Base-by-base conservation (phyloP, 441 rosid genomes). In the Arabidopsis hybrid region DNA sequence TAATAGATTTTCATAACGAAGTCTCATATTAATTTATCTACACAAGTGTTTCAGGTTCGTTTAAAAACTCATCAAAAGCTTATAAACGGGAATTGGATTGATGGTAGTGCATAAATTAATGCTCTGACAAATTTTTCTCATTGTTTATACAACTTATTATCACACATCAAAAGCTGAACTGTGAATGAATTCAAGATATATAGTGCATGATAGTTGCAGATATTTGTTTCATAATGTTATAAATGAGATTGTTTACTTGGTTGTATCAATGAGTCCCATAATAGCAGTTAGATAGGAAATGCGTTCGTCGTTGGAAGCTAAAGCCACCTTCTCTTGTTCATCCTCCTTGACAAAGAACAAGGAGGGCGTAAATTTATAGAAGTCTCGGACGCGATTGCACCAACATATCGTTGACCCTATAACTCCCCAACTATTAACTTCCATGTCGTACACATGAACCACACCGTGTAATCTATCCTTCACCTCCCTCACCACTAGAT, bases 391-490 rank as follows among this genome's bases (percentile, higher is more conserved):
- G 1, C 4, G 0, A 12, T 7, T 6, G 16, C 12, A 1, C 51
- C 14, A 29, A 10, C 2, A 2, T 5, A 11, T 7, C 11, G 43
- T 29, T 10, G 31, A 9, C 7, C 38, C 21, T 49, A 17, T 1
- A 36, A 55, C 32, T 59, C 8, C 47, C 61, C 31, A 59, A 42
- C 53, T 34, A 4, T 46, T 11, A 32, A 60, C 53, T 34, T 45
- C 58, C 67, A 46, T n/a, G 36, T 65, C 73, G 17, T 32, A 65
- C 47, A 18, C 39, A 21, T 60, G 67, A 49, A 38, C 4, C 67
- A 71, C 29, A 46, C 50, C 17, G 1, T 16, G 1, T 12, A 32
- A 10, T 1, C 26, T 6, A 50, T 32, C 21, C 9, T 47, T 35
- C 17, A 1, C 26, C 14, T 67, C 34, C 14, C 6, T 17, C 36